Conservation (phyloP, 371 early-diverging fungal species). For the Rhizopus arrhizus region DNA sequence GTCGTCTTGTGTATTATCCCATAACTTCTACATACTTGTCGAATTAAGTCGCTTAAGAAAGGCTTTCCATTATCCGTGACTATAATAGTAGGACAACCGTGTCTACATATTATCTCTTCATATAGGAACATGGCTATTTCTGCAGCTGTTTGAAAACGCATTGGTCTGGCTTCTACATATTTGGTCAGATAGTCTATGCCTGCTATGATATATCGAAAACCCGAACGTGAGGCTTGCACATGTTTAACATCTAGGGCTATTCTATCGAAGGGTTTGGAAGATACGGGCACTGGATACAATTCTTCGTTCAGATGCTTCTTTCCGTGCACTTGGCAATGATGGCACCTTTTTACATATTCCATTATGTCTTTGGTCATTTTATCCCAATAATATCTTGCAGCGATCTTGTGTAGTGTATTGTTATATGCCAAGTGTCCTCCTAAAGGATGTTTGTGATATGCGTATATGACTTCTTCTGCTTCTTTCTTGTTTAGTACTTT, state of each 20-base stretch:
- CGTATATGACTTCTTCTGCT: no score
- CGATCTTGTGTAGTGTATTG: no score
- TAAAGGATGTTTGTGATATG: no score
- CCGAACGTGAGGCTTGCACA: neutral
- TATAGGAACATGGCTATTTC: neutral
- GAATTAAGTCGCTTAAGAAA: neutral
- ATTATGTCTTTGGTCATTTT: no score
- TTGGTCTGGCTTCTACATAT: slow-evolving; percentile 2
- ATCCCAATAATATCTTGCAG: no score
- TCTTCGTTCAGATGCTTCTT: no score
- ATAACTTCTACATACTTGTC: neutral
- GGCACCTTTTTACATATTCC: no score
- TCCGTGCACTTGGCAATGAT: no score
- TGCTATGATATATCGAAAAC: slow-evolving; percentile 24
- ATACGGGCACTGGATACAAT: no score
- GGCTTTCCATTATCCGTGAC: neutral
- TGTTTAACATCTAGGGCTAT: slow-evolving; percentile 5
- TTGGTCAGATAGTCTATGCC: slow-evolving; percentile 25
- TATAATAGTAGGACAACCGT: neutral
- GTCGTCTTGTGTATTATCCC: neutral
- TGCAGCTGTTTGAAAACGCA: neutral
- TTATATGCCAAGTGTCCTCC: no score
- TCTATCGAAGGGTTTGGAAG: neutral
- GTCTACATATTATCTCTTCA: slow-evolving; percentile 1
- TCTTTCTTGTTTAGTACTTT: no score